phyloP scores from a whole-genome alignment of 768 basidiomycete species.

The Phanerodontia chrysosporium region DNA sequence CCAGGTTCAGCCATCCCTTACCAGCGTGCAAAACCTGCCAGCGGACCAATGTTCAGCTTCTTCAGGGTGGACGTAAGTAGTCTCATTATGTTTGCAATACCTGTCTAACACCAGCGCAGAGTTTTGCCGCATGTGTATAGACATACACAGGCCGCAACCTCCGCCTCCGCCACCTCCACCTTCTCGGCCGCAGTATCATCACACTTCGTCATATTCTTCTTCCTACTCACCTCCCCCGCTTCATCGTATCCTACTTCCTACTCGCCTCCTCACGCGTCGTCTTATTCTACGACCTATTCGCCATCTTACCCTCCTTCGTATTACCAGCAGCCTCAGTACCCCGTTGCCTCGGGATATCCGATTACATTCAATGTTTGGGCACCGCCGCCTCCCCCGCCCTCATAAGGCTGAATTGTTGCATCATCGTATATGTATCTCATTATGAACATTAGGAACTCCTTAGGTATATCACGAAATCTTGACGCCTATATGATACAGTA shows the following conservation, averaged over 20 bases:
- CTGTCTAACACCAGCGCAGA: neutral
- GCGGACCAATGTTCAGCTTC: conserved; percentile 68
- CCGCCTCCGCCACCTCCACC: neutral
- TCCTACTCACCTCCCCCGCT: no score
- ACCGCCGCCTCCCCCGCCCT: neutral
- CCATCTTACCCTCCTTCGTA: no score
- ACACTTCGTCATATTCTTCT: neutral
- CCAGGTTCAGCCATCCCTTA: neutral
- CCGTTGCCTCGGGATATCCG: neutral
- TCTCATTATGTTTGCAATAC: neutral
- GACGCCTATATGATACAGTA: conserved; percentile 2
- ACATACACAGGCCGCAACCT: neutral
- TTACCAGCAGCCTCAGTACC: no score
- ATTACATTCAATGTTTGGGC: neutral
- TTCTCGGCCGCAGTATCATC: neutral
- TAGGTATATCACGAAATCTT: conserved; percentile 7
- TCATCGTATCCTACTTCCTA: no score
- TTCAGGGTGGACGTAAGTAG: conserved; percentile 68
- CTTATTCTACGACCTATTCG: no score
- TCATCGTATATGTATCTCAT: neutral
- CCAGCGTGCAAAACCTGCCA: conserved; percentile 54
- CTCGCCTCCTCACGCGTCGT: no score
- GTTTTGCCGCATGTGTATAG: conserved; percentile 9
- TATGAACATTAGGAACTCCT: neutral
- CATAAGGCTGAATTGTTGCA: neutral